Evolutionary conservation across 2,329 filamentous ascomycete genomes (phyloP), one percentile per base, ranked within the genome.

Genomic region (Dendryphion nanum): DNA sequence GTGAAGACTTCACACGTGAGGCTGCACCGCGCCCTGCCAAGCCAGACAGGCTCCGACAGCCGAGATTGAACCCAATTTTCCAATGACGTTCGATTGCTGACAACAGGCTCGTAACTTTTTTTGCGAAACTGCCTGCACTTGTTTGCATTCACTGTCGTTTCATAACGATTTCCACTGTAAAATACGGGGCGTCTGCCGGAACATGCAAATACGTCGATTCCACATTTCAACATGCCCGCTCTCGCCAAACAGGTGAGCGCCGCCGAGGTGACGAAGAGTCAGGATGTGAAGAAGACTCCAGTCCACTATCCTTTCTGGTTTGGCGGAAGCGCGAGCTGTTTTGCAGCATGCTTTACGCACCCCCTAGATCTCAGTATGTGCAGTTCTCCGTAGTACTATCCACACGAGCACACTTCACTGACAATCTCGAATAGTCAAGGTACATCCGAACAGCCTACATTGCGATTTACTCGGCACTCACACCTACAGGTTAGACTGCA

Each of bases 271-370:
- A 55, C 41, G 42, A 72, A 72, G 57, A 66, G 59, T 56, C 62
- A 70, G 45, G 64, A 69, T 57, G 59, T 67, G 37, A 63, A 66
- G 51, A 61, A 61, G 37, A 55, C 63, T 41, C 42, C 58, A 34
- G 63, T 75, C 47, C 64, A 68, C 42, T 76, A 75, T 56, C 73
- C 73, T 10, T 69, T 75, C 51, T 97, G 91, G 93, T 97, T 98
- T 66, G 93, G 93, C 48, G 93, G 93, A 39, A 95, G 88, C 63
- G 89, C 91, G 35, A 93, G 87, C 61, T 94, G 88, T 63, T 84
- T 93, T 74, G 91, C 91, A 24, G 90, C 91, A 30, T 84, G 82
- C 53, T 86, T 95, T 33, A 97, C 91, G 19, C 91, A 97, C 75
- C 91, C 91, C 34, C 74, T 97, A 61, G 90, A 96, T 78, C 76